Base-by-base conservation (phyloP, 345 rosid genomes). In the Eutrema japonicum region DNA sequence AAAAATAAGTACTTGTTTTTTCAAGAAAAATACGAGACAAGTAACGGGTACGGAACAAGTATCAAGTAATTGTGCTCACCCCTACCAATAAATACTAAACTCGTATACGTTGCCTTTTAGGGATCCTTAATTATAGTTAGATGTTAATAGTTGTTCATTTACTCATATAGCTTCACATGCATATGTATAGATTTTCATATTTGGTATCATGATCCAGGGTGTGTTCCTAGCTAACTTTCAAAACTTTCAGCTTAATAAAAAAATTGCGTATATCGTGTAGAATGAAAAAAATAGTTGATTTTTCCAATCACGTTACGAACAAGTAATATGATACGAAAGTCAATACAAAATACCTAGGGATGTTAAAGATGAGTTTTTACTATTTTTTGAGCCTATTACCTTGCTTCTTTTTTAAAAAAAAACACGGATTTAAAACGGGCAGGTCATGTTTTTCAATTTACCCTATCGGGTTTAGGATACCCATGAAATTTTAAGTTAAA, bases 281-380 rank as follows among this genome's bases (percentile, higher is more conserved):
- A 26, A 49, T 3, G 35, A 47, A 35, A 54, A 32, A 32, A 32
- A 3, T 32, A 32, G 35, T 4, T 32, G 5, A 32, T 32, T 4
- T 32, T 32, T 12, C n/a, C n/a, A 42, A 42, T 3, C n/a, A 3
- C 46, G 6, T 35, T 35, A 32, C 26, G 3, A 70, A 58, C 59
- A 50, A 36, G 12, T 32, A 62, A 63, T 53, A n/a, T 58, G 74
- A 58, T 59, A 70, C 30, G 18, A 30, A 41, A 12, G 12, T 22
- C 35, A 8, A 58, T 54, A 40, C 22, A 64, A n/a, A 14, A 36
- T 11, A 10, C 7, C 42, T 3, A 16, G 16, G 16, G 16, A 16
- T 16, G 16, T 16, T 16, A 16, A 16, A 16, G 16, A 16, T 16
- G 16, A 0, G 16, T 16, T 16, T 16, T 16, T 16, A 16, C 16